phyloP scores from a whole-genome alignment of 1,139 yeast genomes.

The Hyphopichia fennica region DNA sequence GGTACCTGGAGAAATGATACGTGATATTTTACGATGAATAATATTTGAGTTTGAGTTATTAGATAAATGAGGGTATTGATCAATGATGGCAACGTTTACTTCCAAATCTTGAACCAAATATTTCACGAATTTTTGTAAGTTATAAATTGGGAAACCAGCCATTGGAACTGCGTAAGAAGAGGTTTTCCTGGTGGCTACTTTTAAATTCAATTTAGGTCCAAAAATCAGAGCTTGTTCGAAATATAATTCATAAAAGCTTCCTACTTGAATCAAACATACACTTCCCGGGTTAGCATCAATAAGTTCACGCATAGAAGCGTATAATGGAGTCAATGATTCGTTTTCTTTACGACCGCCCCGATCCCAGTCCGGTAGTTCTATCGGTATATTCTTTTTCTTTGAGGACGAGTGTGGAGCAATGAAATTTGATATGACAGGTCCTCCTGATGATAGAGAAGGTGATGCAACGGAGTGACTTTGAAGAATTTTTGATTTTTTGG shows the following conservation, averaged over 20 bases:
- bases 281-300: conserved; percentile 54
- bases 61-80: conserved; percentile 50
- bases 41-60: conserved; percentile 25
- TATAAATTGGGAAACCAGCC: conserved; percentile 87
- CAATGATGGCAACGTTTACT: conserved; percentile 76
- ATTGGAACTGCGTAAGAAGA: conserved; percentile 61
- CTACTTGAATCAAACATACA: conserved; percentile 82
- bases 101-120: conserved; percentile 68
- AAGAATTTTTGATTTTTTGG: not conserved
- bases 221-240: conserved; percentile 80
- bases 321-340: conserved; percentile 37
- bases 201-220: conserved; percentile 70
- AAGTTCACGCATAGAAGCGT: conserved; percentile 31
- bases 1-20: conserved; percentile 92
- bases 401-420: not conserved
- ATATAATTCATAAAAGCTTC: conserved; percentile 85
- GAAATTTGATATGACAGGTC: not conserved
- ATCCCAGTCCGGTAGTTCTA: conserved; percentile 29
- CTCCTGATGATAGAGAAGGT: not conserved
- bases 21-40: conserved; percentile 67
- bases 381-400: not conserved
- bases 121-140: conserved; percentile 71
- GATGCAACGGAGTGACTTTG: not conserved
- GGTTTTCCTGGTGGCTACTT: conserved; percentile 41
- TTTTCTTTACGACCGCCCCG: conserved; percentile 38